Conservation (phyloP, 2,329 filamentous ascomycete species). For the Monilinia fructigena region DNA sequence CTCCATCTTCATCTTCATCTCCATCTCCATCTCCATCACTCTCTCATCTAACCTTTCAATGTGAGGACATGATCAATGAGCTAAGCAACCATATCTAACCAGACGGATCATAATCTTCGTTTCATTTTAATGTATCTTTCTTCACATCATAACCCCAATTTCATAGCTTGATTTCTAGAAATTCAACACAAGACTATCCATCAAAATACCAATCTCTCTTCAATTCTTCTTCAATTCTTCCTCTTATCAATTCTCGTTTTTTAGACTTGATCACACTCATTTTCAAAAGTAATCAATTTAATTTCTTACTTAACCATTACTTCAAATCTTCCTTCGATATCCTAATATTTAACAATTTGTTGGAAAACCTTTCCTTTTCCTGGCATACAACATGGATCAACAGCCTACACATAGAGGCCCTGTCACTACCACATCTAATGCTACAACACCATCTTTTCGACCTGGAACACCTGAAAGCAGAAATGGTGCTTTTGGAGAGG, state of each 20-base stretch:
- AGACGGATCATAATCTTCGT: neutral
- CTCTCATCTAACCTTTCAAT: neutral
- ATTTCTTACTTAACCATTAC: neutral
- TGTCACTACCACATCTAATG: slow-evolving; percentile 33
- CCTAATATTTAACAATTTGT: neutral
- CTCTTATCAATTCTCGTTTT: neutral
- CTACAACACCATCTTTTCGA: slow-evolving; percentile 40
- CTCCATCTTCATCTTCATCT: neutral
- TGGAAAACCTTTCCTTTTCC: no score
- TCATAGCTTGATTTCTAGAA: neutral
- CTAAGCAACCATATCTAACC: neutral
- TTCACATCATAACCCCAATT: neutral
- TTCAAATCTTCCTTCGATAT: neutral
- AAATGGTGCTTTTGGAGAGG: slow-evolving; percentile 36
- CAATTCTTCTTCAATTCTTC: neutral
- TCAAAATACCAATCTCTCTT: neutral
- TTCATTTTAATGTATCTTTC: neutral
- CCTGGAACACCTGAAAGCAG: slow-evolving; percentile 43
- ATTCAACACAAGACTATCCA: neutral
- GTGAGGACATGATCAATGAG: neutral
- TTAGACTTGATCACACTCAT: neutral
- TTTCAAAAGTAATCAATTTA: neutral
- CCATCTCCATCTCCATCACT: neutral
- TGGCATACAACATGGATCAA: slow-evolving; percentile 3
- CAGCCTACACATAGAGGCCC: slow-evolving; percentile 27